Evolutionary conservation across 768 basidiomycete species (phyloP).

Genomic region (Tubosaeta brunneosetosa): DNA sequence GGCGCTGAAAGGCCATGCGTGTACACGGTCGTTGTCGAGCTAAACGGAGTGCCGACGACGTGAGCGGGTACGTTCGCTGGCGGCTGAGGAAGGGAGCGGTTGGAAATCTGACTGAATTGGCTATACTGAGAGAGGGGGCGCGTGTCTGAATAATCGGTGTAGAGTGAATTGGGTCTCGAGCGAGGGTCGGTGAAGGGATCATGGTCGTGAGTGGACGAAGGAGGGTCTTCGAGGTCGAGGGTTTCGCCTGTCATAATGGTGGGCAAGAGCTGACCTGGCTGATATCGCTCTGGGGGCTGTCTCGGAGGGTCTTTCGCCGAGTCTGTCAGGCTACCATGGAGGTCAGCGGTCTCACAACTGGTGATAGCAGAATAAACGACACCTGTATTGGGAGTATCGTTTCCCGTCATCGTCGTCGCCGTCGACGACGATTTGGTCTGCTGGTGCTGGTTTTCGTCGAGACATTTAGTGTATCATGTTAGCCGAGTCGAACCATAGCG

Average conservation of each 20-base stretch:
- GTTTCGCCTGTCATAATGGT: slow-evolving; percentile 67
- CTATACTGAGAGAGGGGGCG: slow-evolving; percentile 33
- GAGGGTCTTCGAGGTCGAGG: slow-evolving; percentile 43
- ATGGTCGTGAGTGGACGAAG: slow-evolving; percentile 26
- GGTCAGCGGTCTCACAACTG: not conserved
- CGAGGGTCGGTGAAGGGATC: slow-evolving; percentile 28
- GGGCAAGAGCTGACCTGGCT: slow-evolving; percentile 56
- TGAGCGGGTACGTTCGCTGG: slow-evolving; percentile 11
- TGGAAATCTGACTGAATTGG: slow-evolving; percentile 35
- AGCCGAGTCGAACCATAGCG: not conserved
- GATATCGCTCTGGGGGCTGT: slow-evolving; percentile 39
- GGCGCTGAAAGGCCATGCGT: slow-evolving; percentile 31
- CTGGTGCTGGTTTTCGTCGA: slow-evolving; percentile 22
- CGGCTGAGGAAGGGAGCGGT: slow-evolving; percentile 24
- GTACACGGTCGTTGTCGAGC: slow-evolving; percentile 10
- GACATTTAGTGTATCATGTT: slow-evolving; percentile 5
- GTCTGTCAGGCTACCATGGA: slow-evolving; percentile 7
- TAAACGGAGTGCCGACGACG: slow-evolving; percentile 24
- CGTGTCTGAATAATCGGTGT: slow-evolving; percentile 25
- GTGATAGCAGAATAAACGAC: not conserved
- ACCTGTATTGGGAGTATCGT: slow-evolving; percentile 6
- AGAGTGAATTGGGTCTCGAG: slow-evolving; percentile 25
- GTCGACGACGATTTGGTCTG: not conserved
- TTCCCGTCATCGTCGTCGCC: slow-evolving; percentile 1
- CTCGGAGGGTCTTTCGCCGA: slow-evolving; percentile 3